phyloP scores from a whole-genome alignment of 2,329 filamentous ascomycete species.

The Penicillium sp. region DNA sequence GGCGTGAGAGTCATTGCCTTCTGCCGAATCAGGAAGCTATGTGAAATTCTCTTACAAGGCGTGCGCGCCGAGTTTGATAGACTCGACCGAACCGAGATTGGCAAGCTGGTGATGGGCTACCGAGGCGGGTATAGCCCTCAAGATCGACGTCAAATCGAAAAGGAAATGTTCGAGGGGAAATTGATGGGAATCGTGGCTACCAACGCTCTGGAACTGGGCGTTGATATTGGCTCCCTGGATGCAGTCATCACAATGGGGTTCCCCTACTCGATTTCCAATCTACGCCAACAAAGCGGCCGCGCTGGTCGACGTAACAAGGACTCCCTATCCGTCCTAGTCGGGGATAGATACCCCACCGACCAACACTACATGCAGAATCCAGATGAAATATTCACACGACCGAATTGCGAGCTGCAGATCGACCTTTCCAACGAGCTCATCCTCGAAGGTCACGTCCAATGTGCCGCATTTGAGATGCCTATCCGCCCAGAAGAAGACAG shows the following conservation, averaged over 20 bases:
- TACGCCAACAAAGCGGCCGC: slow-evolving; percentile 87
- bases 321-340: slow-evolving; percentile 79
- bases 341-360: slow-evolving; percentile 80
- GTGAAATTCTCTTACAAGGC: slow-evolving; percentile 71
- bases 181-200: slow-evolving; percentile 89
- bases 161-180: slow-evolving; percentile 94
- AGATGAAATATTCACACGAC: slow-evolving; percentile 79
- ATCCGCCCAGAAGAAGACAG: slow-evolving; percentile 68
- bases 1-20: slow-evolving; percentile 91
- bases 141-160: slow-evolving; percentile 78
- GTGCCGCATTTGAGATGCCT: slow-evolving; percentile 89
- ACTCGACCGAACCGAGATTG: slow-evolving; percentile 65
- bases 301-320: slow-evolving; percentile 89
- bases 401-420: slow-evolving; percentile 79
- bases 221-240: slow-evolving; percentile 89
- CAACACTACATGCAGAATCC: slow-evolving; percentile 97
- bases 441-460: slow-evolving; percentile 87
- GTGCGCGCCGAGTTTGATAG: slow-evolving; percentile 67
- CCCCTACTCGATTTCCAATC: slow-evolving; percentile 87
- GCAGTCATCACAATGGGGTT: slow-evolving; percentile 91
- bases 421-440: slow-evolving; percentile 88
- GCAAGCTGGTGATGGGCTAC: slow-evolving; percentile 82
- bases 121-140: slow-evolving; percentile 89
- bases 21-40: slow-evolving; percentile 76
- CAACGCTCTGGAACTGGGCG: slow-evolving; percentile 81